Percentiles rank a stretch among this genome's conserved stretches.
phyloP scores from a whole-genome alignment of 495 filamentous ascomycete genomes.

The Neurospora tetrasperma region DNA sequence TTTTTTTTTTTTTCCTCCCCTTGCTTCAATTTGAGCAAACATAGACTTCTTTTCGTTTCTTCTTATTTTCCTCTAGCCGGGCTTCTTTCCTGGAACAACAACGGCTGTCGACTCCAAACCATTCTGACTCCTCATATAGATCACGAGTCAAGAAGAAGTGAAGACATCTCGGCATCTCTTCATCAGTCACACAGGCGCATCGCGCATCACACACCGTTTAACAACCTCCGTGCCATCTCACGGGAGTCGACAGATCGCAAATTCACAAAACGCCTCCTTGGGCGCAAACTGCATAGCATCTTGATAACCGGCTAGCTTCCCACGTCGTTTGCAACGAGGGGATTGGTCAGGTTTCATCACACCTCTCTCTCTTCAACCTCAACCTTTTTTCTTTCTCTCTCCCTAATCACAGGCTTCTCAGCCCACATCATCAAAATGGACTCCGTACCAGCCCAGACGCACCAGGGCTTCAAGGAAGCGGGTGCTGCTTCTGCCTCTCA shows the following conservation, averaged over 20 bases:
- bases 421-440: constrained; percentile 2
- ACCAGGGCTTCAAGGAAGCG: constrained; percentile 2
- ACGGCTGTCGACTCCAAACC: neutral
- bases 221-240: neutral
- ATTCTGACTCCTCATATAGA: neutral
- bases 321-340: neutral
- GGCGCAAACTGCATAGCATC: neutral
- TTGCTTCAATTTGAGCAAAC: neutral
- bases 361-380: neutral
- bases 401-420: neutral
- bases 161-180: neutral
- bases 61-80: neutral
- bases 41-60: neutral
- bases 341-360: constrained; percentile 2
- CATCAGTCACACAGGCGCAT: neutral
- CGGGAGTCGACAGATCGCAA: neutral
- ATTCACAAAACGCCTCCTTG: neutral
- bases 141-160: neutral
- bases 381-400: neutral
- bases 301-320: neutral
- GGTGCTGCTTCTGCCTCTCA: neutral
- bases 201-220: neutral
- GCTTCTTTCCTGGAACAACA: neutral
- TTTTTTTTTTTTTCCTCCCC: neutral
- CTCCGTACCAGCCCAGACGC: constrained; percentile 6